These are phyloP conservation scores for Euphorbia tirucalli DNA, from an alignment of 345 rosid genomes.

Conservation along the genomic window DNA sequence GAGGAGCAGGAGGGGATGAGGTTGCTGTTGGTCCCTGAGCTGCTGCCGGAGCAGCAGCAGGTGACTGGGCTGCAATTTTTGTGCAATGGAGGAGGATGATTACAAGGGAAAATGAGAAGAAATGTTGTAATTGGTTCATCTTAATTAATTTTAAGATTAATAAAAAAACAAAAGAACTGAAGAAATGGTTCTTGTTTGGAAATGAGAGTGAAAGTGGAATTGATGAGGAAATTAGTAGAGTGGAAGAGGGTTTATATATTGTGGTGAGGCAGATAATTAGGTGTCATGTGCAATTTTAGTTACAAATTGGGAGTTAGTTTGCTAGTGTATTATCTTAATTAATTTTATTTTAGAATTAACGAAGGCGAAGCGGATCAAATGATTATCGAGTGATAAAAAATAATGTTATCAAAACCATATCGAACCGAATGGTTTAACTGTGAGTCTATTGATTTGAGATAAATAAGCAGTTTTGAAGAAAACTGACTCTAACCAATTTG, in stretches of 20 bases:
- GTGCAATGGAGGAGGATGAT: conserved; percentile 5
- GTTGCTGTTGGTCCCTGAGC: conserved; percentile 6
- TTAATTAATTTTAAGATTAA: background rate
- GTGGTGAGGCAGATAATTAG: background rate
- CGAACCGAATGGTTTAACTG: too few species aligned
- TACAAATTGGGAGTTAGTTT: background rate
- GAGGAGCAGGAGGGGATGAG: conserved; percentile 1
- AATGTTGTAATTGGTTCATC: background rate
- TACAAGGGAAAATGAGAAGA: conserved; percentile 7
- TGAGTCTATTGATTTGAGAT: too few species aligned
- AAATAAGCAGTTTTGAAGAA: too few species aligned
- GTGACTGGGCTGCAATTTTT: conserved; percentile 15
- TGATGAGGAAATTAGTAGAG: conserved; percentile 10
- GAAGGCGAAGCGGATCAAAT: conserved; percentile 5
- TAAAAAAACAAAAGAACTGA: background rate
- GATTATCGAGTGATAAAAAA: conserved; percentile 5
- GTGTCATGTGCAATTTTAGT: conserved; percentile 15
- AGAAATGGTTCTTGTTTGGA: background rate
- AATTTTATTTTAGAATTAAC: too few species aligned
- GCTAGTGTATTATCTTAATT: background rate
- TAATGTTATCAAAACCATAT: too few species aligned
- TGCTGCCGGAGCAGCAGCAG: background rate
- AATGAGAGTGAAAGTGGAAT: background rate
- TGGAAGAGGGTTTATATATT: conserved; percentile 13
- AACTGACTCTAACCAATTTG: too few species aligned